Conservation (phyloP, 345 rosid genomes). For the Clarkia xantiana region DNA sequence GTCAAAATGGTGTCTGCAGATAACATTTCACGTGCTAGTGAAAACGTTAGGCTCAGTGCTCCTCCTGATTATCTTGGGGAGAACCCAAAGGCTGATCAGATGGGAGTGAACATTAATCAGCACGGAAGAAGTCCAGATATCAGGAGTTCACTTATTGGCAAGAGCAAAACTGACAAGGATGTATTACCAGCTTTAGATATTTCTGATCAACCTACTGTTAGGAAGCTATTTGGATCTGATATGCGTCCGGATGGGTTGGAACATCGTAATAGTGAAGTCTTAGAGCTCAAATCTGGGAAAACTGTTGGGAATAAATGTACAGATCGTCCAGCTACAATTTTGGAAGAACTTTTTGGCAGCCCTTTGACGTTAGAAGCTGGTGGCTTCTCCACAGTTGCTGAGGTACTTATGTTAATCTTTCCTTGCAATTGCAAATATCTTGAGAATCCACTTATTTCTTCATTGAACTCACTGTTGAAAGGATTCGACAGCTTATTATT, state of each 20-base stretch:
- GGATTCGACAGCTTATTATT: background rate
- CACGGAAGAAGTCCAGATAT: constrained; percentile 27
- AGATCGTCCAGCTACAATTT: constrained; percentile 46
- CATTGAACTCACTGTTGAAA: background rate
- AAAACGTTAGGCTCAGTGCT: constrained; percentile 19
- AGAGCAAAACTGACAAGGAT: constrained; percentile 19
- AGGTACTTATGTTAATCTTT: constrained; percentile 7
- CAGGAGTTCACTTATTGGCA: constrained; percentile 14
- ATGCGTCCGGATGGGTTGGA: constrained; percentile 25
- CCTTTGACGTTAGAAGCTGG: constrained; percentile 34
- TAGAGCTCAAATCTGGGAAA: constrained; percentile 29
- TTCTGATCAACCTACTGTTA: constrained; percentile 16
- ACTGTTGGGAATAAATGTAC: constrained; percentile 19
- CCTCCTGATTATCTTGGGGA: constrained; percentile 24
- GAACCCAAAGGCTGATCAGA: constrained; percentile 18
- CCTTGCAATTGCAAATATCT: background rate
- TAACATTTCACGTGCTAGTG: constrained; percentile 27
- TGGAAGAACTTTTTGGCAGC: constrained; percentile 63
- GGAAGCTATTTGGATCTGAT: constrained; percentile 22
- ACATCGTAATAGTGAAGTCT: constrained; percentile 17
- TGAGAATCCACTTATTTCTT: background rate
- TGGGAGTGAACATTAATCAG: constrained; percentile 21
- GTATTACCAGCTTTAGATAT: constrained; percentile 25
- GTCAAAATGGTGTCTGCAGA: constrained; percentile 37
- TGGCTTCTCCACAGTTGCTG: constrained; percentile 14